Conservation (phyloP, 1,284 basidiomycete genomes). For the Coriolopsis trogii region DNA sequence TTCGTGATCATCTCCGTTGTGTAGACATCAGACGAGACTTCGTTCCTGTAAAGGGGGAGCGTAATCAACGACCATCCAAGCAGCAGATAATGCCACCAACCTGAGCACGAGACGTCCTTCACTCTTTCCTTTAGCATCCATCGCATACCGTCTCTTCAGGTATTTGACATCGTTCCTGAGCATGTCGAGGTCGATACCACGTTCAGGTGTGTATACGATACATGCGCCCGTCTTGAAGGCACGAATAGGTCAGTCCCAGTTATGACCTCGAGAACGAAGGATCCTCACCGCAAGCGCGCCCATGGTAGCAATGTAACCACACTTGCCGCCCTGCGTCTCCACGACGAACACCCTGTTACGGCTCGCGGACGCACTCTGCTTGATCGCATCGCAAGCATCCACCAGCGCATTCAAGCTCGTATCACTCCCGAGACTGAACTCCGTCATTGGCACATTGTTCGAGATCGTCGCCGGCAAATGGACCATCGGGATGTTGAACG, state of each 20-base stretch:
- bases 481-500: slow-evolving; percentile 92
- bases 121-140: slow-evolving; percentile 88
- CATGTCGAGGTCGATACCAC: slow-evolving; percentile 82
- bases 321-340: slow-evolving; percentile 96
- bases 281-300: slow-evolving; percentile 88
- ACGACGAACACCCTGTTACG: slow-evolving; percentile 97
- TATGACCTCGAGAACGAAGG: background rate
- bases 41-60: slow-evolving; percentile 61
- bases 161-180: slow-evolving; percentile 88
- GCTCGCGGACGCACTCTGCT: slow-evolving; percentile 95
- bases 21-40: slow-evolving; percentile 87
- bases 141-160: slow-evolving; percentile 83
- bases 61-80: background rate
- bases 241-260: slow-evolving; percentile 1
- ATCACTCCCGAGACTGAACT: slow-evolving; percentile 94
- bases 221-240: slow-evolving; percentile 79
- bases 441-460: slow-evolving; percentile 97
- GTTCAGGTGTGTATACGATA: slow-evolving; percentile 94
- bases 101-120: slow-evolving; percentile 93
- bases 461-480: slow-evolving; percentile 95
- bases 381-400: slow-evolving; percentile 96
- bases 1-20: slow-evolving; percentile 91
- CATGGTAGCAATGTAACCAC: slow-evolving; percentile 94
- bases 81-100: slow-evolving; percentile 49
- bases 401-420: slow-evolving; percentile 98